Percentiles rank a stretch among this genome's conserved stretches.
Conservation (phyloP, 768 basidiomycete species). For the Naganishia vaughanmartiniae region DNA sequence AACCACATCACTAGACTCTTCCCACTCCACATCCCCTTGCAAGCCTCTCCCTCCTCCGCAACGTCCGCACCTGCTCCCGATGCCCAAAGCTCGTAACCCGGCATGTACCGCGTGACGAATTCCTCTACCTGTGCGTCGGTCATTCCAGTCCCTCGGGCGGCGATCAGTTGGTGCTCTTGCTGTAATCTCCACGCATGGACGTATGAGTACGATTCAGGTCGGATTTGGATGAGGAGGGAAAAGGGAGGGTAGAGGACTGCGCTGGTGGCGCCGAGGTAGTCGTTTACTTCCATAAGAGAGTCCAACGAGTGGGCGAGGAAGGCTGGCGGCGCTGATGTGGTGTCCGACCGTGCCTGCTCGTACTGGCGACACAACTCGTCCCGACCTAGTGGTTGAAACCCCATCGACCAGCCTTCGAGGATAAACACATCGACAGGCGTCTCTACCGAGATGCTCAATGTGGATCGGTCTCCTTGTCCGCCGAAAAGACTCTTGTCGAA, state of each 20-base stretch:
- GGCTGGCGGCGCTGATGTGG: neutral
- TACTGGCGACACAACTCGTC: slow-evolving; percentile 61
- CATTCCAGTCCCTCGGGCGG: slow-evolving; percentile 80
- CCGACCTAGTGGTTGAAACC: slow-evolving; percentile 67
- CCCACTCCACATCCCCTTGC: slow-evolving; percentile 2
- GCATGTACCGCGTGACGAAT: slow-evolving; percentile 90
- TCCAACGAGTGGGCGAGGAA: slow-evolving; percentile 20
- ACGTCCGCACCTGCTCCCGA: neutral
- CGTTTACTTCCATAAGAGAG: slow-evolving; percentile 9
- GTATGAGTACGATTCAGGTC: slow-evolving; percentile 48
- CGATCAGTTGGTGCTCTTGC: slow-evolving; percentile 88
- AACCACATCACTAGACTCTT: slow-evolving; percentile 2
- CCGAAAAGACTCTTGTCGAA: slow-evolving; percentile 72
- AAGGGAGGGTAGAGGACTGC: slow-evolving; percentile 8
- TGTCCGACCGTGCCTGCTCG: slow-evolving; percentile 29
- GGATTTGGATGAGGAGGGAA: slow-evolving; percentile 21
- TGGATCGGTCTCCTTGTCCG: slow-evolving; percentile 79
- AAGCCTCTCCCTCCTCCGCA: slow-evolving; percentile 4
- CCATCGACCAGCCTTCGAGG: slow-evolving; percentile 93
- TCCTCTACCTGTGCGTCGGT: slow-evolving; percentile 69
- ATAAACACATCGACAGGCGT: slow-evolving; percentile 73
- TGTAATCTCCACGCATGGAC: slow-evolving; percentile 85
- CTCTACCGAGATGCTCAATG: slow-evolving; percentile 2
- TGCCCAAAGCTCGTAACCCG: slow-evolving; percentile 77
- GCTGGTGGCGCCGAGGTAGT: slow-evolving; percentile 1